Evolutionary conservation across 2,329 filamentous ascomycete genomes (phyloP), one percentile per base, ranked within the genome.

Genomic region (Phyllosticta citrichinensis): DNA sequence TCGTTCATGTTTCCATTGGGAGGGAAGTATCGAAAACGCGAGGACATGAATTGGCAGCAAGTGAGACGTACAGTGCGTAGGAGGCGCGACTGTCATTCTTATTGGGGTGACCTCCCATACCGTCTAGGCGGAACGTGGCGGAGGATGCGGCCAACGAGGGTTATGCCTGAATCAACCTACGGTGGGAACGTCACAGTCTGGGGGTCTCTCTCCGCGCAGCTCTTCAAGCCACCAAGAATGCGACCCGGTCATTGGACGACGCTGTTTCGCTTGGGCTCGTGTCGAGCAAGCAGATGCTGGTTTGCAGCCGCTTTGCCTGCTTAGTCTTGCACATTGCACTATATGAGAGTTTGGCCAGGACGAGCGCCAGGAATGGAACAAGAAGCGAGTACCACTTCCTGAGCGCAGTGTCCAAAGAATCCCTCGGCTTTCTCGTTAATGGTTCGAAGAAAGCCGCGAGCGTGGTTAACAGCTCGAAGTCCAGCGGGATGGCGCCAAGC

Each of bases 111-210:
- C 1, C 40, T 47, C 40, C 40, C n/a, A 19, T 4, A n/a, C 17
- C 40, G 40, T 47, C n/a, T 47, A 47, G 76, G 55, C 66, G 74
- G 22, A 86, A 82, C 1, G 86, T 83, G 0, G 73, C 79, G 60
- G 77, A 80, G 62, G 82, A 91, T 51, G 83, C 86, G 0, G 75
- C 79, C 40, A n/a, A n/a, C 14, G 40, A 47, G n/a, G 40, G 40
- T 47, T 47, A 47, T n/a, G n/a, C 40, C 40, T 47, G 40, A 47
- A 47, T 47, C 40, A n/a, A 47, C 14, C n/a, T n/a, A 17, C n/a
- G 14, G 27, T 47, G 17, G 3, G 40, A 47, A 47, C 40, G 40
- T 47, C 17, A 47, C 40, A 47, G 40, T 14, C n/a, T 40, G 17
- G 14, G 40, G n/a, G 40, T n/a, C 40, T 47, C 40, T 6, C 5